Percentiles rank a stretch among this genome's conserved stretches.
These are phyloP conservation scores for Citrus glauca DNA, from an alignment of 345 rosid species.

Conservation along the genomic window DNA sequence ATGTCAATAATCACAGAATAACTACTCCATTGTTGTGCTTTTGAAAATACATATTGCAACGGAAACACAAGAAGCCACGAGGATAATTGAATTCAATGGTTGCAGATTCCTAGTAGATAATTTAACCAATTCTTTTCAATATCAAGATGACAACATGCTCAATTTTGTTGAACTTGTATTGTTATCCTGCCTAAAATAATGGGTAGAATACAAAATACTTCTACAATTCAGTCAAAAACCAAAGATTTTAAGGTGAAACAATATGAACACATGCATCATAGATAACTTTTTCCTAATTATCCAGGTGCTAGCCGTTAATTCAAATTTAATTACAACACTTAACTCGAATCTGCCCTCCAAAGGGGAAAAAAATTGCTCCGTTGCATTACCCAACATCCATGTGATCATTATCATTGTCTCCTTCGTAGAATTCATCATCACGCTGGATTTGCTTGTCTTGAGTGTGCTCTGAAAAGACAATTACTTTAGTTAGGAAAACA, in stretches of 20 bases:
- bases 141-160: not conserved
- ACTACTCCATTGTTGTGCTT: no score
- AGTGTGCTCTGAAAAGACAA: conserved; percentile 60
- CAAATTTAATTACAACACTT: not conserved
- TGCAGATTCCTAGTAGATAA: not conserved
- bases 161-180: not conserved
- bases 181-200: not conserved
- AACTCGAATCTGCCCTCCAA: not conserved
- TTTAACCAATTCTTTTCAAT: not conserved
- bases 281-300: not conserved
- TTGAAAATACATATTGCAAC: no score
- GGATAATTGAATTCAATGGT: no score
- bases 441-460: conserved; percentile 88
- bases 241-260: not conserved
- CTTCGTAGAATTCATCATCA: conserved; percentile 83
- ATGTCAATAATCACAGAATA: no score
- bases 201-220: not conserved
- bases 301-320: not conserved
- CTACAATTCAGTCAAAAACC: not conserved
- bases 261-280: not conserved
- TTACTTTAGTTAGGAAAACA: not conserved
- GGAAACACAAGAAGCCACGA: no score
- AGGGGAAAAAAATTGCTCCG: not conserved
- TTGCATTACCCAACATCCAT: conserved; percentile 30
- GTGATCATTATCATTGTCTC: conserved; percentile 81